Evolutionary conservation across 805 yeast genomes (phyloP), one percentile per base, ranked within the genome.

Genomic region (Dipodascopsis uninucleata): DNA sequence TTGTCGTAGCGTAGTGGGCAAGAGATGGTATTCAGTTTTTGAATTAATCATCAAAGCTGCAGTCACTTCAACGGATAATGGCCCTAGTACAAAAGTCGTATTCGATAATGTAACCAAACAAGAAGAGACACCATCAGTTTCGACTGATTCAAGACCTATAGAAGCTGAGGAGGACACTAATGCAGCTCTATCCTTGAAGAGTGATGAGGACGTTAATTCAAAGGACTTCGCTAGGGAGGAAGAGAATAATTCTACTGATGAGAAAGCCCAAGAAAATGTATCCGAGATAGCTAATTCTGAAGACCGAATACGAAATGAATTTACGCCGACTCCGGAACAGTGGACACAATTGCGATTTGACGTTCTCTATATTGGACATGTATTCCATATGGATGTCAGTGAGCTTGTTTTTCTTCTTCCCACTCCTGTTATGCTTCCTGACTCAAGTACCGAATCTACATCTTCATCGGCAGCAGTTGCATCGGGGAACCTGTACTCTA

Each of bases 321-420:
- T 5, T 25, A n/a, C 4, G 6, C 39, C 12, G 39, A 35, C 46
- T 2, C 14, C 22, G 12, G 40, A 41, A 26, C 50, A 45, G 12
- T 45, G 50, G 53, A 20, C 34, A 14, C 53, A 49, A 28, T 31
- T 49, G 8, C 45, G 39, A 14, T 49, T 49, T 32, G 53, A 49
- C 35, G 36, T 49, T 4, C 25, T 45, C 12, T 49, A 45, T 31
- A 32, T 49, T 6, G 38, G 39, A 12, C 24, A 40, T 14, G 18
- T 49, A 2, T 49, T 49, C 29, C 14, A 36, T 4, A 20, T 28
- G 17, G 36, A 41, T 22, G 22, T 36, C n/a, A n/a, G n/a, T n/a
- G n/a, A n/a, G n/a, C n/a, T n/a, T n/a, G n/a, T n/a, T n/a, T n/a
- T n/a, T n/a, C n/a, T n/a, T n/a, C n/a, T n/a, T n/a, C n/a, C n/a